Evolutionary conservation across 495 filamentous ascomycete species (phyloP).

Genomic region (Collariella sp.): DNA sequence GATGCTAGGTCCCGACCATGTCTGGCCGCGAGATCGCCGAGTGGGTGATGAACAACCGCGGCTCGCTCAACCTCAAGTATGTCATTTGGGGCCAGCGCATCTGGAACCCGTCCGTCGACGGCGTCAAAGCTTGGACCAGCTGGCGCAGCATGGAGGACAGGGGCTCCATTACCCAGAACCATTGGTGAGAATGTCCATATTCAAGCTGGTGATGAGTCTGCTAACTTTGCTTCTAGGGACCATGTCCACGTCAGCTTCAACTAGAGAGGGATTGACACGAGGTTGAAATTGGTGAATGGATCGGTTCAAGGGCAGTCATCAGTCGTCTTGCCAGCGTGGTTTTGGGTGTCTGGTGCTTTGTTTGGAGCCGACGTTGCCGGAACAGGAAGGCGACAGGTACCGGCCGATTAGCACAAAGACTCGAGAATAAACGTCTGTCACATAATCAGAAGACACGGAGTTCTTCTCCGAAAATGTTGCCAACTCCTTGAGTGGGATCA

Average conservation of each 20-base stretch:
- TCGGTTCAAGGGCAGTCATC: too few relatives aligned
- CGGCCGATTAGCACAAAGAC: too few relatives aligned
- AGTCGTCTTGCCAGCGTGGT: too few relatives aligned
- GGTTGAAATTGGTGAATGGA: too few relatives aligned
- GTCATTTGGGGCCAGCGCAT: constrained; percentile 43
- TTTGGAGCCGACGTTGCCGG: too few relatives aligned
- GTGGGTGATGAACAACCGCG: constrained; percentile 39
- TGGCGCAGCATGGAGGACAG: constrained; percentile 39
- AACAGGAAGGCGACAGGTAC: too few relatives aligned
- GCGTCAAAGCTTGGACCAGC: constrained; percentile 26
- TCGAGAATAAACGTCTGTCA: too few relatives aligned
- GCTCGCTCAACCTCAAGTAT: constrained; percentile 35
- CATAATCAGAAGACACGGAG: too few relatives aligned
- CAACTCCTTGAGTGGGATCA: too few relatives aligned
- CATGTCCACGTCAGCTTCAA: constrained; percentile 12
- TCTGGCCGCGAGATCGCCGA: constrained; percentile 35
- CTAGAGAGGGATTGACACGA: too few relatives aligned
- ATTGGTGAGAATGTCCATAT: constrained; percentile 26
- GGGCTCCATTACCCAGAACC: constrained; percentile 30
- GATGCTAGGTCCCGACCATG: constrained; percentile 13
- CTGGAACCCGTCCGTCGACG: constrained; percentile 32
- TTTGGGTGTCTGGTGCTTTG: too few relatives aligned
- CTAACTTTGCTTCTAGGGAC: neutral
- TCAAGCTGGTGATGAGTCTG: neutral
- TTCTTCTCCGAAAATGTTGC: too few relatives aligned